These are phyloP conservation scores for Ramularia collo-cygni DNA, from an alignment of 2,329 filamentous ascomycete species.

Conservation along the genomic window DNA sequence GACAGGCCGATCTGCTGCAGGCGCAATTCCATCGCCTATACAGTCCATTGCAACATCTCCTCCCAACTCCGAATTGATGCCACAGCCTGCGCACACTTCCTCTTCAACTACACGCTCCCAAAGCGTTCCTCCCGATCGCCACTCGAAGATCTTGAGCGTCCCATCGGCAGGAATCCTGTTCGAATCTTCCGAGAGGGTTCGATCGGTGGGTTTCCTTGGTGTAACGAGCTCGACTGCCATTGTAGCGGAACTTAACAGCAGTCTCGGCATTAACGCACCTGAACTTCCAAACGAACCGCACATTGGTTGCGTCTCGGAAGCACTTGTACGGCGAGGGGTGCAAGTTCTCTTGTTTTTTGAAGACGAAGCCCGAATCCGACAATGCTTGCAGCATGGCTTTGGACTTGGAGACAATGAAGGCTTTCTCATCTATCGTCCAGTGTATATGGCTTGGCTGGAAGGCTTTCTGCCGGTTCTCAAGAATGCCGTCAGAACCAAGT, in stretches of 20 bases:
- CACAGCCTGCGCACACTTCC: slow-evolving; percentile 1
- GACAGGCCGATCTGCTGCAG: slow-evolving; percentile 10
- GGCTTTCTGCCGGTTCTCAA: slow-evolving; percentile 11
- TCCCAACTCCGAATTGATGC: slow-evolving; percentile 1
- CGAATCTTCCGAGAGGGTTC: slow-evolving; percentile 6
- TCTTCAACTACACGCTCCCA: slow-evolving; percentile 1
- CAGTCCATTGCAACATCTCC: slow-evolving; percentile 1
- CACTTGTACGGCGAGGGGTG: slow-evolving; percentile 8
- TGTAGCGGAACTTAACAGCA: slow-evolving; percentile 19
- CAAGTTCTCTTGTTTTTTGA: slow-evolving; percentile 12
- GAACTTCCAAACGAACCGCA: slow-evolving; percentile 5
- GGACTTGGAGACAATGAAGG: slow-evolving; percentile 3
- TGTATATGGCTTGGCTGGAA: slow-evolving; percentile 19
- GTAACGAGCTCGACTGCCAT: slow-evolving; percentile 16
- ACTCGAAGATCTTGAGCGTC: slow-evolving; percentile 12
- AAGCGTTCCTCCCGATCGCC: slow-evolving; percentile 4
- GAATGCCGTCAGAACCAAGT: slow-evolving; percentile 11
- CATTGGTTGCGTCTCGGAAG: slow-evolving; percentile 9
- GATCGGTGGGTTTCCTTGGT: slow-evolving; percentile 16
- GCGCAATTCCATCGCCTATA: slow-evolving; percentile 5
- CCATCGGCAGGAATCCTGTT: slow-evolving; percentile 17
- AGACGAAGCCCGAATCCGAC: slow-evolving; percentile 4
- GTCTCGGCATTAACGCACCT: slow-evolving; percentile 13
- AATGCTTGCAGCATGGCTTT: slow-evolving; percentile 11
- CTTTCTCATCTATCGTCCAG: slow-evolving; percentile 12